Percentiles rank a stretch among this genome's conserved stretches.
These are phyloP conservation scores for Lachancea cidri DNA, from an alignment of 805 yeast species.

Conservation along the genomic window DNA sequence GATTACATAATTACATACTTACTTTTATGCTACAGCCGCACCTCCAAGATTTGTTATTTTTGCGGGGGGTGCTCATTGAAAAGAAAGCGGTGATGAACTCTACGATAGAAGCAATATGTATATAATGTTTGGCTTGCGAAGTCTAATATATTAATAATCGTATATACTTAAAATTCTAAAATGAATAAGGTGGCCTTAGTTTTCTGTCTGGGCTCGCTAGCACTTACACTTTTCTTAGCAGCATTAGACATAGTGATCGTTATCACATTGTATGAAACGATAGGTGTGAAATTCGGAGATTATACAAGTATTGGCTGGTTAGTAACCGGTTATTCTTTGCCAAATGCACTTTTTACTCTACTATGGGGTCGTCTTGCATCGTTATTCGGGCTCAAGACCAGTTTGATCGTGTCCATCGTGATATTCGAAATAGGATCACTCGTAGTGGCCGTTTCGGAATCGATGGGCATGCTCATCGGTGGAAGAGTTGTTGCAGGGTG, in stretches of 20 bases:
- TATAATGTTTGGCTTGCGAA: no score
- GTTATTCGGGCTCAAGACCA: constrained; percentile 51
- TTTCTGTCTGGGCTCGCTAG: constrained; percentile 15
- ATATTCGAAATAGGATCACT: constrained; percentile 61
- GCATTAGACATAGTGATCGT: constrained; percentile 62
- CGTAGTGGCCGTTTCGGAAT: constrained; percentile 47
- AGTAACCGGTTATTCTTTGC: constrained; percentile 48
- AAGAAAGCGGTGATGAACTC: no score
- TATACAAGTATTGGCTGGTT: constrained; percentile 57
- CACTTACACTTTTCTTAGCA: constrained; percentile 28
- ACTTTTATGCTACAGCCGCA: not conserved
- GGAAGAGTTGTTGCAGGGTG: constrained; percentile 68
- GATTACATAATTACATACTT: no score
- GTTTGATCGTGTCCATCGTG: constrained; percentile 43
- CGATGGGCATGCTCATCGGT: constrained; percentile 59
- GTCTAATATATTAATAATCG: no score
- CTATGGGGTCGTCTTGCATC: constrained; percentile 56
- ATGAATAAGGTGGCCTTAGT: constrained; percentile 1
- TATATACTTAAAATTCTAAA: no score
- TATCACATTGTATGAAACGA: constrained; percentile 43
- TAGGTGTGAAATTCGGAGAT: constrained; percentile 45
- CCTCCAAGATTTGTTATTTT: not conserved
- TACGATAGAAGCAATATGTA: no score
- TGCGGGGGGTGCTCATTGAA: not conserved
- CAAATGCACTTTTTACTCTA: constrained; percentile 48